These are phyloP conservation scores for Globisporangium polare DNA, from an alignment of 352 stramenopile genomes.

Conservation along the genomic window DNA sequence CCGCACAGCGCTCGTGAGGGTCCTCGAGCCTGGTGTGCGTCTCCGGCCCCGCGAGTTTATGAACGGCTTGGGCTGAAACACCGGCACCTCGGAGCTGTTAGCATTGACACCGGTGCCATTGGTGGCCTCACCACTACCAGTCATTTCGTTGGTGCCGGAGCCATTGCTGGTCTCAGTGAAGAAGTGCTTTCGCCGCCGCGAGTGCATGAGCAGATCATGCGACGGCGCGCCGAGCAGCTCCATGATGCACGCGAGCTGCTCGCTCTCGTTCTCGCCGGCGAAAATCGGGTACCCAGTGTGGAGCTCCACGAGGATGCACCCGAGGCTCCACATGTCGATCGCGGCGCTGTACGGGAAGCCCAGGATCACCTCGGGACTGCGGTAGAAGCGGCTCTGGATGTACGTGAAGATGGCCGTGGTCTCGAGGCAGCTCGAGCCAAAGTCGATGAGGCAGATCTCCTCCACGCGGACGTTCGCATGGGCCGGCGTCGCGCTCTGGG, in stretches of 20 bases:
- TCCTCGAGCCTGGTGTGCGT: conserved; percentile 33
- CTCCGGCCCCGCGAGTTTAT: conserved; percentile 61
- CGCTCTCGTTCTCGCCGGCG: conserved; percentile 72
- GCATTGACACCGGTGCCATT: too few relatives aligned
- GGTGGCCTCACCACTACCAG: neutral
- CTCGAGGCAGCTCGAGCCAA: conserved; percentile 94
- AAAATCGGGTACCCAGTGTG: conserved; percentile 82
- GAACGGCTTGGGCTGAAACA: conserved; percentile 44
- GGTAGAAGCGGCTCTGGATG: conserved; percentile 98
- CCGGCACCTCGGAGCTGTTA: neutral
- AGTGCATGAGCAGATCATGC: conserved; percentile 35
- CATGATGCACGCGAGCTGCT: conserved; percentile 88
- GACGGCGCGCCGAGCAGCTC: conserved; percentile 62
- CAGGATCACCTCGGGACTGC: conserved; percentile 96
- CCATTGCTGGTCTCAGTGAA: conserved; percentile 42
- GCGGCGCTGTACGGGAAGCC: conserved; percentile 75
- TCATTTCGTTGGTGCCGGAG: neutral
- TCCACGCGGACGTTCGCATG: conserved; percentile 18
- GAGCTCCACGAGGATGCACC: conserved; percentile 83
- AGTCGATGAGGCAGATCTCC: conserved; percentile 93
- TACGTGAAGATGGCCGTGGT: conserved; percentile 91
- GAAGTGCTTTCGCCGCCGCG: conserved; percentile 59
- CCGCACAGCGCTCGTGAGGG: conserved; percentile 34
- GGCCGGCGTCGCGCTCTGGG: conserved; percentile 74
- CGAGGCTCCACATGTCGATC: conserved; percentile 92